These are phyloP conservation scores for Jatropha multifida DNA, from an alignment of 441 rosid species.

Conservation along the genomic window DNA sequence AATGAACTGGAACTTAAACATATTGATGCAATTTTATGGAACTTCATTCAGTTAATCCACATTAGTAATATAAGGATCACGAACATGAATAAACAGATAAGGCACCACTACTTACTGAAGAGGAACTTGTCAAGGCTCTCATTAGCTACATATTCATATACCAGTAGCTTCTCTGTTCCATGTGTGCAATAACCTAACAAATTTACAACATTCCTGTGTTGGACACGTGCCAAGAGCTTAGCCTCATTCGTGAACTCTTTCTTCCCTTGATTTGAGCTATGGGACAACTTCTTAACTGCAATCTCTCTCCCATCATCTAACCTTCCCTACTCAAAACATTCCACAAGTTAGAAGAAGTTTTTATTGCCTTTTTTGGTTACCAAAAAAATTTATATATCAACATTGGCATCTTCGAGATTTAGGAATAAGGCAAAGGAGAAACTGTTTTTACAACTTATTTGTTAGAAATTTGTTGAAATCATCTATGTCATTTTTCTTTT, in stretches of 20 bases:
- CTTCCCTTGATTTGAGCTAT: slow-evolving; percentile 69
- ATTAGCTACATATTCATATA: slow-evolving; percentile 71
- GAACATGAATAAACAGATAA: slow-evolving; percentile 6
- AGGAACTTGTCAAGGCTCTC: slow-evolving; percentile 93
- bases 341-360: slow-evolving; percentile 4
- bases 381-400: slow-evolving; percentile 5
- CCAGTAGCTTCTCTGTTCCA: slow-evolving; percentile 76
- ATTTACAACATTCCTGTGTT: slow-evolving; percentile 89
- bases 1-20: not conserved
- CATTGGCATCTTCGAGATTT: not conserved
- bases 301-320: slow-evolving; percentile 78
- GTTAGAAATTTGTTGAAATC: not conserved
- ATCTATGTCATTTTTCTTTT: not conserved
- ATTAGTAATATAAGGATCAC: not conserved
- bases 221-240: slow-evolving; percentile 78
- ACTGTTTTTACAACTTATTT: not conserved
- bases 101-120: slow-evolving; percentile 63
- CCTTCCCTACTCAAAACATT: slow-evolving; percentile 55
- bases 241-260: slow-evolving; percentile 86
- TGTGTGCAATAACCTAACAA: slow-evolving; percentile 82
- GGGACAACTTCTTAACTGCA: slow-evolving; percentile 88
- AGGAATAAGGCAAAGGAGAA: not conserved
- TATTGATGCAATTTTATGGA: slow-evolving; percentile 2
- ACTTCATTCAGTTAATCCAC: not conserved
- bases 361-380: slow-evolving; percentile 2